These are phyloP conservation scores for Corymbia maculata DNA, from an alignment of 345 rosid species.

Conservation along the genomic window DNA sequence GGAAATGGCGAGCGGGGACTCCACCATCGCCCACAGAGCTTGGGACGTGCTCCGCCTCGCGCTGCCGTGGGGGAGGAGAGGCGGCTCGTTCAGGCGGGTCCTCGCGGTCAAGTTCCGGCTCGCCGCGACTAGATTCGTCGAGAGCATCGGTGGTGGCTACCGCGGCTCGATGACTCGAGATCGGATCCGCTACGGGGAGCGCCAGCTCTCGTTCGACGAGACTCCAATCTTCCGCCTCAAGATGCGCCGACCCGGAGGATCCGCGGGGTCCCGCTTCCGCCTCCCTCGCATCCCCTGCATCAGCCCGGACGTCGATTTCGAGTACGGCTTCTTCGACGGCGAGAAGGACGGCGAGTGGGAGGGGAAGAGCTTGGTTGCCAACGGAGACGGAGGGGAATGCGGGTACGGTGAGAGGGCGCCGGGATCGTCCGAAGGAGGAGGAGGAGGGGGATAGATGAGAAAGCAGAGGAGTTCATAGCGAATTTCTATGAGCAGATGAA, in stretches of 20 bases:
- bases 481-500: conserved; percentile 65
- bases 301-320: conserved; percentile 41
- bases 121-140: conserved; percentile 33
- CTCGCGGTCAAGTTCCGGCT: conserved; percentile 39
- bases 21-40: conserved; percentile 13
- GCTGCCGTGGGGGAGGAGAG: conserved; percentile 65
- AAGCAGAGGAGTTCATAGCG: conserved; percentile 86
- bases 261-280: conserved; percentile 47
- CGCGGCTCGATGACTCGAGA: background rate
- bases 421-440: conserved; percentile 4
- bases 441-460: conserved; percentile 49
- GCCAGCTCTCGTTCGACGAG: conserved; percentile 73
- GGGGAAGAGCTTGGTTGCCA: conserved; percentile 8
- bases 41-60: conserved; percentile 55
- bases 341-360: conserved; percentile 8
- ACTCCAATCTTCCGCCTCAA: conserved; percentile 66
- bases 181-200: conserved; percentile 35
- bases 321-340: conserved; percentile 26
- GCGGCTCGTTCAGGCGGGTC: conserved; percentile 48
- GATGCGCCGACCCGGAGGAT: conserved; percentile 44
- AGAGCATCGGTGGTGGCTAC: conserved; percentile 14
- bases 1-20: background rate
- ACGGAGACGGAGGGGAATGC: conserved; percentile 2
- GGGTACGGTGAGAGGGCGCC: conserved; percentile 4
- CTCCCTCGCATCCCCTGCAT: conserved; percentile 55